Base-by-base conservation (phyloP, 306 rosid genomes). In the Inga laurina region DNA sequence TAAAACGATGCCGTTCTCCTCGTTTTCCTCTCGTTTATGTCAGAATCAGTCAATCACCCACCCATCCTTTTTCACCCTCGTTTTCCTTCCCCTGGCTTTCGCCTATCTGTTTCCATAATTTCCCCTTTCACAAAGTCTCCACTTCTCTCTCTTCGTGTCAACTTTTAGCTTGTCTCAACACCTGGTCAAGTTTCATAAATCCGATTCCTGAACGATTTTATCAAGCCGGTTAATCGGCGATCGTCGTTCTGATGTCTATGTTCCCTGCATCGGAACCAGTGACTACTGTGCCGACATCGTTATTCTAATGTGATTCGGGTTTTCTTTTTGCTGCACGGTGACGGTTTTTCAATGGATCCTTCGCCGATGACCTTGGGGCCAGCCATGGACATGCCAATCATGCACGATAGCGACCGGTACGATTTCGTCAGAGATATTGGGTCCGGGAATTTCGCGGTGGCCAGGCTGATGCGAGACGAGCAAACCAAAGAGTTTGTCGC, bases 381-480 rank as follows among this genome's bases (percentile, higher is more conserved):
- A 83, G 91, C 79, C 49, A 79, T 91, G 91, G 98, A 93, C 43
- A 78, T 92, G 91, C 98, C 97, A 85, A 95, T 93, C 84, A 89
- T 93, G 94, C 99, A 95, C 86, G 96, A 92, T 35, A 95, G 98
- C 44, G 96, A 95, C 81, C 89, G 97, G 10, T 95, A 95, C 77
- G 99, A 95, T 84, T 85, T 92, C 41, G 93, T 95, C 52, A 88
- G 92, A 14, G 96, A 92, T 76, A 95, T 95, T 69, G 98, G 99
- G 16, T 91, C 97, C 27, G 98, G 98, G 2, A 95, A 93, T 82
- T 95, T 95, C 85, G 98, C 93, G 10, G 91, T 95, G 4, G 97
- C 99, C 0, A 91, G 98, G 92, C 84, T 95, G 51, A 93, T 95
- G 99, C 90, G 87, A 24, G 99, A 95, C 66, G 93, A 88, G 85